phyloP scores from a whole-genome alignment of 345 rosid genomes.

The Acer yangbiense region DNA sequence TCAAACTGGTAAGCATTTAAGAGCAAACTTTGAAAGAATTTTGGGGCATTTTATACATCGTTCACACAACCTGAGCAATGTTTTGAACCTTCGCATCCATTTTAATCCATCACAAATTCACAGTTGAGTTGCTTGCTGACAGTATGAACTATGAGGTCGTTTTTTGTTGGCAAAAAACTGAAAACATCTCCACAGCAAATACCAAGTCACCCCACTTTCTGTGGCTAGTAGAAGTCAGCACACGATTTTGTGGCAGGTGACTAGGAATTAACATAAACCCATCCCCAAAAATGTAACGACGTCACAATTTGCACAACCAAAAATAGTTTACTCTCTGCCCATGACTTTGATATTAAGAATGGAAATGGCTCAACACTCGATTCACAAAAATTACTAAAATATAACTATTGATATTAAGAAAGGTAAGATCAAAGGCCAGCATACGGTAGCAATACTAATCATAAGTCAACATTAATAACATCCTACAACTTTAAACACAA shows the following conservation, averaged over 20 bases:
- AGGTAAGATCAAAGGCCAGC: neutral
- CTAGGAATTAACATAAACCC: neutral
- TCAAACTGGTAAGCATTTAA: neutral
- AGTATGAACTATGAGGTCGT: too few species aligned
- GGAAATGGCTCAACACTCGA: neutral
- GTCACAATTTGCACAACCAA: neutral
- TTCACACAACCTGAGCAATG: too few species aligned
- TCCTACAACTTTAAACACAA: slow-evolving; percentile 13
- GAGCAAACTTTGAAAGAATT: too few species aligned
- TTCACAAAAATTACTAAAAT: neutral
- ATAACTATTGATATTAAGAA: neutral
- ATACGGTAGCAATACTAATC: neutral
- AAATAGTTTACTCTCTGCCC: too few species aligned
- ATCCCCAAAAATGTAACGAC: neutral
- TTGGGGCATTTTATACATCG: too few species aligned
- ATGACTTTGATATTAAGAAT: too few species aligned
- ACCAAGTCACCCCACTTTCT: neutral
- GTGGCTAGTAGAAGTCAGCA: neutral
- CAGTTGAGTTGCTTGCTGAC: too few species aligned
- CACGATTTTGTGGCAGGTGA: neutral
- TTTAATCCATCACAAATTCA: too few species aligned
- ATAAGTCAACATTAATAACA: neutral
- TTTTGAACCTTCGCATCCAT: too few species aligned
- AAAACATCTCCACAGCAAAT: too few species aligned
- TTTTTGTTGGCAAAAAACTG: too few species aligned